These are phyloP conservation scores for Phytophthora megakarya DNA, from an alignment of 352 stramenopile species.

Conservation along the genomic window DNA sequence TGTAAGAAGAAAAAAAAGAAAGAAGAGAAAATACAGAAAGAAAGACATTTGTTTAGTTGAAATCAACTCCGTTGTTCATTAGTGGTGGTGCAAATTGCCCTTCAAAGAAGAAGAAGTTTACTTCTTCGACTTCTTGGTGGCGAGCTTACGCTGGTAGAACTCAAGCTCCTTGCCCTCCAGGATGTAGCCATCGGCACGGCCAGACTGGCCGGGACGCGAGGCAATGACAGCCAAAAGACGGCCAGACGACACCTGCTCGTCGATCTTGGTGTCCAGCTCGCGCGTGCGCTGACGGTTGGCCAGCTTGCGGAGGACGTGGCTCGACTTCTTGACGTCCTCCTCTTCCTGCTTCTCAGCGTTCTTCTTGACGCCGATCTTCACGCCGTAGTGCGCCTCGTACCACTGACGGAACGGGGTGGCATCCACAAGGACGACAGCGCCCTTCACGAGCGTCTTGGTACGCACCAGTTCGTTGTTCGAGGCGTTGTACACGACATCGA, in stretches of 20 bases:
- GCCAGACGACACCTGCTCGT: constrained; percentile 97
- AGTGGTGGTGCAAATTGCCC: constrained; percentile 20
- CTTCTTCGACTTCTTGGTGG: constrained; percentile 99
- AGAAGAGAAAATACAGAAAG: background rate
- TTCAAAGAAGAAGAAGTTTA: constrained; percentile 51
- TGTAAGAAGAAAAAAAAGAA: background rate
- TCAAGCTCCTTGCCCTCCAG: constrained; percentile 99
- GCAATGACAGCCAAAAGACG: constrained; percentile 97
- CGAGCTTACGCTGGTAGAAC: constrained; percentile 99
- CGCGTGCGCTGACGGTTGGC: constrained; percentile 92
- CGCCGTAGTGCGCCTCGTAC: constrained; percentile 99
- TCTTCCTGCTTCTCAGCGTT: constrained; percentile 80
- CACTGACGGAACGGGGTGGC: constrained; percentile 98
- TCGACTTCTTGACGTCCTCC: constrained; percentile 92
- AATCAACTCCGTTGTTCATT: constrained; percentile 60
- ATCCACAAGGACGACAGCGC: constrained; percentile 98
- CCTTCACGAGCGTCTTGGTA: constrained; percentile 99
- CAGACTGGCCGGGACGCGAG: constrained; percentile 97
- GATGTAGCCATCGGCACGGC: constrained; percentile 98
- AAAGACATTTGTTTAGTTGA: constrained; percentile 44
- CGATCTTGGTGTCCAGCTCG: constrained; percentile 93
- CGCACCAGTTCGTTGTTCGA: constrained; percentile 99
- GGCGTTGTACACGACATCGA: constrained; percentile 99
- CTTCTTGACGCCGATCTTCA: constrained; percentile 92
- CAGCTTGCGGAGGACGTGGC: constrained; percentile 94